A percentile compares a stretch with the other conserved stretches of the same genome.
These are phyloP conservation scores for Hericium rajendrae DNA, from an alignment of 768 basidiomycete species.

Conservation along the genomic window DNA sequence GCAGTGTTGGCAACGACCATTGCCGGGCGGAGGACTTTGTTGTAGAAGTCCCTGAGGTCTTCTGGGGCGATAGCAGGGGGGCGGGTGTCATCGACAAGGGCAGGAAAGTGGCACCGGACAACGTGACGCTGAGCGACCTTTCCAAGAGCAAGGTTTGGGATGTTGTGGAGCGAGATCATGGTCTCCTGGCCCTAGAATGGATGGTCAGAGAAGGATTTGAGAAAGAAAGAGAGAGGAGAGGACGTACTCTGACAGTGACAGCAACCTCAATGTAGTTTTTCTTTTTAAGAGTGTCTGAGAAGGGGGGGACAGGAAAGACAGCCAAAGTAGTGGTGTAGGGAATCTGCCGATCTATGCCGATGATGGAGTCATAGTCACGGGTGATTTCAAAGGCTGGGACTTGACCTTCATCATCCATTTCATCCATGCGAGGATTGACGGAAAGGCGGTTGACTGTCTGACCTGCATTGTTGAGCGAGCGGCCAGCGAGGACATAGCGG, in stretches of 20 bases:
- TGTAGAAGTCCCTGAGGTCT: background rate
- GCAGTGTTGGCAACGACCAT: background rate
- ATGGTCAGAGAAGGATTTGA: background rate
- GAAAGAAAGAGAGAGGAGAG: background rate
- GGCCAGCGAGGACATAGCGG: background rate
- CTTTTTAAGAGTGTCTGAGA: background rate
- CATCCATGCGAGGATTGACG: background rate
- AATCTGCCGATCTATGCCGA: background rate
- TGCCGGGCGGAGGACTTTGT: background rate
- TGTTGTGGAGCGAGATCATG: background rate
- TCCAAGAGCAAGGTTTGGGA: background rate
- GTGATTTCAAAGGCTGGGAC: background rate
- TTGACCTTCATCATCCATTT: background rate
- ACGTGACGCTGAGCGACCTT: background rate
- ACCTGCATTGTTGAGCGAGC: background rate
- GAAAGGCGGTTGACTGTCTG: background rate
- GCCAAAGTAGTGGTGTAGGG: background rate
- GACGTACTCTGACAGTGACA: background rate
- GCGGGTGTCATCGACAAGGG: too few relatives aligned
- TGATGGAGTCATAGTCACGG: background rate
- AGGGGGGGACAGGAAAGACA: background rate
- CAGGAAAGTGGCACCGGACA: background rate
- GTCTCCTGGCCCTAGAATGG: background rate
- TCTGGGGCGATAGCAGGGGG: background rate
- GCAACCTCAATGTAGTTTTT: background rate